Percentiles rank a stretch among this genome's conserved stretches.
Conservation (phyloP, 1,284 basidiomycete genomes). For the Marasmius sp. region DNA sequence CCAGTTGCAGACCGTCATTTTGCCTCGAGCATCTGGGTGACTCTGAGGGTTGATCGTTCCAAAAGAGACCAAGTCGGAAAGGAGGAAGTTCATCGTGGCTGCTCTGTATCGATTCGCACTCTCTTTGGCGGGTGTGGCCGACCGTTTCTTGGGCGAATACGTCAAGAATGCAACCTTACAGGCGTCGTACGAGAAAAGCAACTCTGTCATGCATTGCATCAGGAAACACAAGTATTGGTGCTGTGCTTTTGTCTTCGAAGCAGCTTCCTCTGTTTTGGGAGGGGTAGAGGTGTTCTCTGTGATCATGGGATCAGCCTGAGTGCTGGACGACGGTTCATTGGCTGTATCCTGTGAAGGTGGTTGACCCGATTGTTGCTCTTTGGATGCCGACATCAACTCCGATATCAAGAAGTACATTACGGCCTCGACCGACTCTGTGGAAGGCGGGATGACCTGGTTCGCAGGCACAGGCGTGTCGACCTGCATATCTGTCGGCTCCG, state of each 20-base stretch:
- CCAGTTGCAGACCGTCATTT: constrained; percentile 78
- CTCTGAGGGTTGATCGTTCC: constrained; percentile 68
- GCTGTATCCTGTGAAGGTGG: neutral
- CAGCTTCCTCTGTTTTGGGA: neutral
- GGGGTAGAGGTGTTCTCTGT: constrained; percentile 11
- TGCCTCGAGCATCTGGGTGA: constrained; percentile 52
- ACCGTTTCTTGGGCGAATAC: constrained; percentile 70
- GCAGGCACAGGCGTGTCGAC: constrained; percentile 50
- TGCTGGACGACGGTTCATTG: neutral
- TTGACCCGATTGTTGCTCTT: constrained; percentile 31
- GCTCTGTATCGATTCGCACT: constrained; percentile 53
- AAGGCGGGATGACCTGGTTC: constrained; percentile 14
- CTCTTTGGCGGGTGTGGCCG: constrained; percentile 64
- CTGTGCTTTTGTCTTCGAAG: constrained; percentile 33
- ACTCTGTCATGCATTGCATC: constrained; percentile 90
- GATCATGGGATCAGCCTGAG: neutral
- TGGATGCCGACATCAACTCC: constrained; percentile 69
- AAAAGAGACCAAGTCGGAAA: constrained; percentile 77
- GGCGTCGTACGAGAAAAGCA: constrained; percentile 89
- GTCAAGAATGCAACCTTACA: constrained; percentile 90
- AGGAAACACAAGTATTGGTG: constrained; percentile 81
- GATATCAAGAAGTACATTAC: constrained; percentile 72
- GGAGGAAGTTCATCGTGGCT: constrained; percentile 73
- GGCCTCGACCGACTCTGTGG: constrained; percentile 57
- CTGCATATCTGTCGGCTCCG: constrained; percentile 55